A percentile compares a stretch with the other conserved stretches of the same genome.
phyloP scores from a whole-genome alignment of 2,329 filamentous ascomycete genomes.

The Thelonectria blattea region DNA sequence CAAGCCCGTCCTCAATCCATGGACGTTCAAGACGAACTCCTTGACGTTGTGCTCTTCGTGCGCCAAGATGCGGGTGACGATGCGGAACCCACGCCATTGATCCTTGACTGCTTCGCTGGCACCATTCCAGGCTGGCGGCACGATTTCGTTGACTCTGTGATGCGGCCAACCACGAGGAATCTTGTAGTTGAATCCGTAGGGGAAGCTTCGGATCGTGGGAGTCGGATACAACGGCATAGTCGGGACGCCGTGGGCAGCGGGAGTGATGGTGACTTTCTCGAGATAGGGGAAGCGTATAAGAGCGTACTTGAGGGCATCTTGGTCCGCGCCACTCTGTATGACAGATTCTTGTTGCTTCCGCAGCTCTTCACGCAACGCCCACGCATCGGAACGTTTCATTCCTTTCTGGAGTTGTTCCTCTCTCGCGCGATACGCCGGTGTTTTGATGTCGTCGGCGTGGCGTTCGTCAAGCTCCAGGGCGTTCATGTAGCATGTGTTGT shows the following conservation, averaged over 20 bases:
- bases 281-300: neutral
- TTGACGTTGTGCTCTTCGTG: slow-evolving; percentile 33
- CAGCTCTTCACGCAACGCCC: neutral
- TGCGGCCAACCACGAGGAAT: slow-evolving; percentile 35
- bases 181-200: slow-evolving; percentile 47
- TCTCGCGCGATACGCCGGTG: neutral
- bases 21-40: slow-evolving; percentile 43
- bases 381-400: neutral
- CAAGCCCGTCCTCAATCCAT: slow-evolving; percentile 39
- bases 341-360: neutral
- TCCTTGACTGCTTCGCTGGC: slow-evolving; percentile 21
- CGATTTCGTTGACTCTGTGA: neutral
- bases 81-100: slow-evolving; percentile 42
- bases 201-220: slow-evolving; percentile 49
- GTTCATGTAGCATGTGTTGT: neutral
- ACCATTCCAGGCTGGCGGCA: slow-evolving; percentile 1
- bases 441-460: neutral
- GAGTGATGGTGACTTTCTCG: neutral
- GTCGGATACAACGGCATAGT: slow-evolving; percentile 46
- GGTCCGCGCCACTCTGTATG: neutral
- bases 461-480: neutral
- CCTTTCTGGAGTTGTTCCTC: neutral
- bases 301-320: neutral
- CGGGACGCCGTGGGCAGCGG: neutral
- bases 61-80: slow-evolving; percentile 36